Evolutionary conservation across 2,329 filamentous ascomycete genomes (phyloP).

Genomic region (Neophaeococcomyces aloes): DNA sequence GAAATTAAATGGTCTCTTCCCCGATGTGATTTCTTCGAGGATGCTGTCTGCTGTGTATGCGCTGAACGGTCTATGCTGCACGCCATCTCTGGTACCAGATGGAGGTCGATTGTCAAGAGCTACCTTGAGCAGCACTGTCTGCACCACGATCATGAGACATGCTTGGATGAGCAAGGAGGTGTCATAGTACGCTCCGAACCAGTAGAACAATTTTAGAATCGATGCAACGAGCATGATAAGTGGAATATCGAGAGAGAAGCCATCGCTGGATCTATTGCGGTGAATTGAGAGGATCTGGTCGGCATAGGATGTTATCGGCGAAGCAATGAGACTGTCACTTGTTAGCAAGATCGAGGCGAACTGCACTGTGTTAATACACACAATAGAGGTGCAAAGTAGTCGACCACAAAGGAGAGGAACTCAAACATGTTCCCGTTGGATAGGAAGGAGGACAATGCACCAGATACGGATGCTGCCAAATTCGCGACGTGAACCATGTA

Average conservation of each 20-base stretch:
- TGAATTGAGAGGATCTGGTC: slow-evolving; percentile 58
- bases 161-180: slow-evolving; percentile 50
- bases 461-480: too few species aligned
- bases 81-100: slow-evolving; percentile 28
- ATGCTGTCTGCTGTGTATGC: slow-evolving; percentile 16
- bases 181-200: slow-evolving; percentile 53
- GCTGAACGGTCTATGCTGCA: slow-evolving; percentile 34
- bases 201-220: slow-evolving; percentile 57
- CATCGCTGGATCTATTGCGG: slow-evolving; percentile 47
- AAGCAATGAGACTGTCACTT: slow-evolving; percentile 44
- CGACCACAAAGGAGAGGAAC: slow-evolving; percentile 30
- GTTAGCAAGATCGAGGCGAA: not conserved
- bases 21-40: slow-evolving; percentile 18
- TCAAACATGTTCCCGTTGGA: slow-evolving; percentile 25
- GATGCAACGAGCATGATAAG: slow-evolving; percentile 57
- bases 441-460: too few species aligned
- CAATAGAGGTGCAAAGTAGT: slow-evolving; percentile 42
- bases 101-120: slow-evolving; percentile 46
- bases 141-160: slow-evolving; percentile 48
- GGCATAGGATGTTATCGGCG: slow-evolving; percentile 54
- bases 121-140: slow-evolving; percentile 50
- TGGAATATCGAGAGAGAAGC: slow-evolving; percentile 57
- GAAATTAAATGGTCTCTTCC: slow-evolving; percentile 47
- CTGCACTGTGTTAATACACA: slow-evolving; percentile 22
- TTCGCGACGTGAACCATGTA: too few species aligned